Evolutionary conservation across 805 yeast genomes (phyloP), one percentile per base, ranked within the genome.

Genomic region (Priceomyces melissophilus): DNA sequence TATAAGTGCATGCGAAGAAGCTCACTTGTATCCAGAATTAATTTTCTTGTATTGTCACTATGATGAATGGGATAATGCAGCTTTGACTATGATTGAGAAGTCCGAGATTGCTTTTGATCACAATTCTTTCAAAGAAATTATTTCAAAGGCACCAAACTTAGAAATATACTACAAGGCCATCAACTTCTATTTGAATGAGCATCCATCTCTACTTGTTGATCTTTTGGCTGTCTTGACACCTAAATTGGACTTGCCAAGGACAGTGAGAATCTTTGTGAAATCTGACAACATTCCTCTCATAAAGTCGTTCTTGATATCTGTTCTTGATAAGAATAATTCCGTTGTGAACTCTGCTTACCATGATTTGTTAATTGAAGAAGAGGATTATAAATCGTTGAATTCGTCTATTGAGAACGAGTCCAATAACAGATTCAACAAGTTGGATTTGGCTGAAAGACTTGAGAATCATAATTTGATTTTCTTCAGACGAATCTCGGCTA

Each of bases 51-150:
- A 91, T 71, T 89, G 96, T 61, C 99, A 93, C 67, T 93, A 93
- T 63, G 99, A 93, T 61, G 99, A 93, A 71, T 93, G 96, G 96
- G 99, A 93, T 65, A 93, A 93, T 65, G 99, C 99, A 46, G 89
- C 96, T 28, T 76, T 93, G 60, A 82, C 96, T 11, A 87, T 93
- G 90, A 93, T 93, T 74, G 97, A 93, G 63, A 88, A 82, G 60
- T 84, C 96, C 3, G 87, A 95, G 45, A 84, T 84, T 52, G 89
- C 96, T 12, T 90, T 91, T 57, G 98, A 93, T 54, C 99, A 93
- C 62, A 69, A 81, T 25, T 85, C 95, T 32, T 93, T 93, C 76
- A 93, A 93, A 73, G 98, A 93, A 59, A 83, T 93, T 36, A 74
- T 93, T 46, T 96, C 87, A 47, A 93, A 93, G 73, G 97, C 90